These are phyloP conservation scores for Casuarina glauca DNA, from an alignment of 306 rosid species.

Conservation along the genomic window DNA sequence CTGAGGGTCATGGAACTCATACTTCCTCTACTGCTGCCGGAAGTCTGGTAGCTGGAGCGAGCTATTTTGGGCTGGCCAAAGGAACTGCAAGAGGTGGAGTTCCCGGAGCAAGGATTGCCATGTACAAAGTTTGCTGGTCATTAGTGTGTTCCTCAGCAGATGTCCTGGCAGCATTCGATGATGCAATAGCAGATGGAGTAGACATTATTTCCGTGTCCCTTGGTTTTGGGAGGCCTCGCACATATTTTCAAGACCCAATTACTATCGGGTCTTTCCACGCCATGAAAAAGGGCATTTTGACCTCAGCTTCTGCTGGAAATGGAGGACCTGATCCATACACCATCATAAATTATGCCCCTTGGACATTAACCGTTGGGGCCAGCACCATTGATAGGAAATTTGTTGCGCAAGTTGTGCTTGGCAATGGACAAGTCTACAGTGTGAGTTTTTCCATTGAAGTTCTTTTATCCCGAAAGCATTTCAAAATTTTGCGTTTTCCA, in stretches of 20 bases:
- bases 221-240: not conserved
- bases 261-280: constrained; percentile 40
- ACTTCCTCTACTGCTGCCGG: constrained; percentile 42
- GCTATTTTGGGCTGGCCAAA: constrained; percentile 31
- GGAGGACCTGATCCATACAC: constrained; percentile 20
- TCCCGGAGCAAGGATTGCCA: constrained; percentile 34
- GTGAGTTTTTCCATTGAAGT: constrained; percentile 13
- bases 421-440: constrained; percentile 21
- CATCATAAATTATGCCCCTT: constrained; percentile 31
- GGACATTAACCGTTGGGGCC: constrained; percentile 38
- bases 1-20: constrained; percentile 35
- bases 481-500: not conserved
- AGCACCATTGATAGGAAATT: constrained; percentile 35
- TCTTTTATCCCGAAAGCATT: not conserved
- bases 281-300: constrained; percentile 29
- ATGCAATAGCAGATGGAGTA: constrained; percentile 40
- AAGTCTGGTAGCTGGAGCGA: constrained; percentile 25
- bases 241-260: constrained; percentile 25
- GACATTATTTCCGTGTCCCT: constrained; percentile 33
- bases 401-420: constrained; percentile 30
- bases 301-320: constrained; percentile 39
- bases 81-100: constrained; percentile 37
- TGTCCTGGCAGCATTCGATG: constrained; percentile 35
- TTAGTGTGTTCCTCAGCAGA: constrained; percentile 20
- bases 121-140: constrained; percentile 38